phyloP scores from a whole-genome alignment of 78 protist genomes.

The Dictyostelium discoideum region dicty_2.7 NC_007088.5:2247001-2247500 shows the following conservation, averaged over 20 bases:
- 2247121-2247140: not conserved
- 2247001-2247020: constrained; percentile 26
- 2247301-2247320: not conserved
- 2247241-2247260: constrained; percentile 54
- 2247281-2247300: constrained; percentile 77
- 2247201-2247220: constrained; percentile 77
- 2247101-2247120: not conserved
- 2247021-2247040: constrained; percentile 6
- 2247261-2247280: constrained; percentile 79
- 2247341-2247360: not conserved
- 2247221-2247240: constrained; percentile 66
- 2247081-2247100: constrained; percentile 9
- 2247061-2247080: not conserved
- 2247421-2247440: constrained; percentile 2
- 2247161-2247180: constrained; percentile 86
- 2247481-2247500: not conserved
- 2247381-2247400: not conserved
- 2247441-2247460: not conserved
- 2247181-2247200: constrained; percentile 84
- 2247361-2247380: not conserved
- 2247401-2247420: constrained; percentile 20
- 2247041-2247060: constrained; percentile 11
- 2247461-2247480: not conserved
- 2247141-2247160: constrained; percentile 83
- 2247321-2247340: not conserved